Percentiles rank a stretch among this genome's conserved stretches.
These are phyloP conservation scores for Xylaria acuta DNA, from an alignment of 495 filamentous ascomycete genomes.

Conservation along the genomic window DNA sequence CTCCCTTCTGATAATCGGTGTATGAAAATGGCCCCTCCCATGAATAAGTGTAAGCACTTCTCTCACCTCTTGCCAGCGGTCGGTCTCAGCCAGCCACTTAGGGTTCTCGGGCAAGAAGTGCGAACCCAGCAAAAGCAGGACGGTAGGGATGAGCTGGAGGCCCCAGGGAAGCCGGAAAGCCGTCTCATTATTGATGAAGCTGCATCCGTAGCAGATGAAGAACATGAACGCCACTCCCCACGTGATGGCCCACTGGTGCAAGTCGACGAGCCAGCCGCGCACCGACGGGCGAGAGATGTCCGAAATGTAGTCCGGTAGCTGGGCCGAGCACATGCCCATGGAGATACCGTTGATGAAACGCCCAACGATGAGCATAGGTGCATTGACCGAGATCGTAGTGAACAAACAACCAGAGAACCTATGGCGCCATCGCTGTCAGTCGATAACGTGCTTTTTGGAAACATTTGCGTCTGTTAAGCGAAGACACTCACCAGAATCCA, in stretches of 20 bases:
- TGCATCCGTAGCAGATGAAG: constrained; percentile 77
- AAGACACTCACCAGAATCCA: constrained; percentile 62
- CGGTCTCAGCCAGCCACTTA: constrained; percentile 76
- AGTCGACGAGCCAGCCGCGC: constrained; percentile 72
- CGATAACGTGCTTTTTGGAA: constrained; percentile 2
- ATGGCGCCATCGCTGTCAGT: constrained; percentile 5
- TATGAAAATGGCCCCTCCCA: constrained; percentile 66
- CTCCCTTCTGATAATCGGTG: constrained; percentile 68
- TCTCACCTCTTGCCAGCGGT: constrained; percentile 74
- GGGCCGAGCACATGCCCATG: constrained; percentile 79
- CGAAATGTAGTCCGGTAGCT: constrained; percentile 80
- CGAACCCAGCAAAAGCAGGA: constrained; percentile 67
- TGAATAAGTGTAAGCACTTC: constrained; percentile 71
- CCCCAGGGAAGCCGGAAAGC: constrained; percentile 80
- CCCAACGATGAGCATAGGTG: constrained; percentile 74
- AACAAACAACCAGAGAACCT: constrained; percentile 68
- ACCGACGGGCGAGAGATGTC: constrained; percentile 73
- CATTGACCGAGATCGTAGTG: constrained; percentile 73
- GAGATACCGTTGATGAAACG: constrained; percentile 78
- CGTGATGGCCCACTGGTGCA: constrained; percentile 81
- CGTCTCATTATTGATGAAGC: constrained; percentile 64
- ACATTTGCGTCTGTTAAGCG: background rate
- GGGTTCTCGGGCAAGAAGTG: constrained; percentile 76
- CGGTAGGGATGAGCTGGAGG: constrained; percentile 74
- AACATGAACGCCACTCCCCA: constrained; percentile 88